These are phyloP conservation scores for Myxozyma sirexii DNA, from an alignment of 805 yeast genomes.

Conservation along the genomic window DNA sequence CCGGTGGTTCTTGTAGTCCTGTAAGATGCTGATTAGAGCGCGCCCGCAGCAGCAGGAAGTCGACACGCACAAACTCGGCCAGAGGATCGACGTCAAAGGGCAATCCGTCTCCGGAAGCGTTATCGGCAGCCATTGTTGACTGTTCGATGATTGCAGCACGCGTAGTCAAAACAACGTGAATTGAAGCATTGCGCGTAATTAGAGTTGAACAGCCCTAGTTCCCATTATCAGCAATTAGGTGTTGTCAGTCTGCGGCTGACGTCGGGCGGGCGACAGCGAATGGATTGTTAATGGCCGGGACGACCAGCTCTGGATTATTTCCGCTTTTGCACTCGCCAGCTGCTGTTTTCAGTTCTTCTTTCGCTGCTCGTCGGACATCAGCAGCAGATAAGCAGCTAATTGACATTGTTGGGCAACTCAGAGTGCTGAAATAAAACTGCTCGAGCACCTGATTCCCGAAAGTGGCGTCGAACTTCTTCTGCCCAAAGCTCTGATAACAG, in stretches of 20 bases:
- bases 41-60: neutral
- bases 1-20: conserved; percentile 36
- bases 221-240: too few species aligned
- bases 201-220: too few species aligned
- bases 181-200: too few species aligned
- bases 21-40: neutral
- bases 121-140: neutral
- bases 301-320: too few species aligned
- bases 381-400: neutral
- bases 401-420: neutral
- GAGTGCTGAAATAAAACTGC: neutral
- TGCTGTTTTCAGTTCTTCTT: too few species aligned
- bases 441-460: neutral
- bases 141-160: too few species aligned
- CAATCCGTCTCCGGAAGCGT: neutral
- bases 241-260: too few species aligned
- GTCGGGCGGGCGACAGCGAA: too few species aligned
- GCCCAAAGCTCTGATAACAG: conserved; percentile 6
- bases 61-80: conserved; percentile 23
- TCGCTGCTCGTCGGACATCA: neutral
- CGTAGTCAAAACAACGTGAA: too few species aligned
- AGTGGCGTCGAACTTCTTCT: neutral
- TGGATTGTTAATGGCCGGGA: too few species aligned
- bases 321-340: neutral
- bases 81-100: conserved; percentile 21